phyloP scores from a whole-genome alignment of 2,329 filamentous ascomycete genomes.

The Trichoderma cornu-damae region DNA sequence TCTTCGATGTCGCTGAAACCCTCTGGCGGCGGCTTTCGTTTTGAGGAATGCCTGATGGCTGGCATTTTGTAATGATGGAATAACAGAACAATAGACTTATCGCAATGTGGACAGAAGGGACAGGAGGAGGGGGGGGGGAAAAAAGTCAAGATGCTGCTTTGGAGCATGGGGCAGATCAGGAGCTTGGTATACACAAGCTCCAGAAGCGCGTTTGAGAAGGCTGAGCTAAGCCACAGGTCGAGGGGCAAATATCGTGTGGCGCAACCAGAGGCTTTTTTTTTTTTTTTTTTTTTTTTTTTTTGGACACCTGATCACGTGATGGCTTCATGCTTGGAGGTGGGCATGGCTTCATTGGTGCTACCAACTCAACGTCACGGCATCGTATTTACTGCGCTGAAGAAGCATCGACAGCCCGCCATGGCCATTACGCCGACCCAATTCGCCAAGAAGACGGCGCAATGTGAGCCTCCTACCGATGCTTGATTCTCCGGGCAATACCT shows the following conservation, averaged over 20 bases:
- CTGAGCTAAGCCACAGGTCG: conserved; percentile 19
- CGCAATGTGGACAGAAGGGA: background rate
- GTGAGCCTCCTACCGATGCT: conserved; percentile 45
- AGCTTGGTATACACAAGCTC: conserved; percentile 2
- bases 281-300: too few relatives aligned
- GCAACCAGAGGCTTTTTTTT: conserved; percentile 17
- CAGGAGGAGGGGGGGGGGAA: background rate
- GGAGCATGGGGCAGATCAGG: background rate
- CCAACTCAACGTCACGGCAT: conserved; percentile 30
- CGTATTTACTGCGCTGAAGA: conserved; percentile 26
- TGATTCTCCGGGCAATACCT: conserved; percentile 29
- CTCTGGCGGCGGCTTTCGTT: conserved; percentile 76
- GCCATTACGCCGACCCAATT: conserved; percentile 92
- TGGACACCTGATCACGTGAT: conserved; percentile 32
- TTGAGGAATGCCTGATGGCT: conserved; percentile 67
- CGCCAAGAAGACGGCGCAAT: conserved; percentile 72
- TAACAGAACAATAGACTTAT: background rate
- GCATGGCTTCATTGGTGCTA: conserved; percentile 26
- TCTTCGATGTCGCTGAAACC: conserved; percentile 87
- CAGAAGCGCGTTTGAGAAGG: conserved; percentile 13
- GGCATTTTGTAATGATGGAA: conserved; percentile 53
- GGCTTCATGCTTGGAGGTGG: conserved; percentile 10
- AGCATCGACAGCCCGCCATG: conserved; percentile 54
- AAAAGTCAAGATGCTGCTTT: background rate
- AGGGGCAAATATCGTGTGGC: conserved; percentile 22